A percentile compares a stretch with the other conserved stretches of the same genome.
These are phyloP conservation scores for Circinella umbellata DNA, from an alignment of 371 early-diverging fungal genomes.

Conservation along the genomic window DNA sequence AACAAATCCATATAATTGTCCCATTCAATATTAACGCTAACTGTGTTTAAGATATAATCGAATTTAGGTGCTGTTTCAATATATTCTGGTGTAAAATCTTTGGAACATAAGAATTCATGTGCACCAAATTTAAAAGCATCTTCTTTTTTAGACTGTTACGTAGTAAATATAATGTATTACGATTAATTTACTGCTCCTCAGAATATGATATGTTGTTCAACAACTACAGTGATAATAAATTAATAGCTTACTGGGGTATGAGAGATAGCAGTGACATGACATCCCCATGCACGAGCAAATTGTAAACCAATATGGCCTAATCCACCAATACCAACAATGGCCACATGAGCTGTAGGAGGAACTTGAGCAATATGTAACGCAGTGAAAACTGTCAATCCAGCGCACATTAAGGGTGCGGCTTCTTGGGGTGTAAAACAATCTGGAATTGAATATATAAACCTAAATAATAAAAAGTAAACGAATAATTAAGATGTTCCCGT, in stretches of 20 bases:
- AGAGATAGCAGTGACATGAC: conserved; percentile 50
- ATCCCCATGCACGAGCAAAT: conserved; percentile 67
- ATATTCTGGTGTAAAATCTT: conserved; percentile 39
- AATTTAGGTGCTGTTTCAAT: conserved; percentile 34
- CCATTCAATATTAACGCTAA: conserved; percentile 48
- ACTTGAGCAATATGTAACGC: conserved; percentile 53
- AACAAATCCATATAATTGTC: conserved; percentile 46
- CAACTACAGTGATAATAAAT: no score
- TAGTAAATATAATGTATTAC: no score
- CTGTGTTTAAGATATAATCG: conserved; percentile 58
- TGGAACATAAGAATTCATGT: conserved; percentile 53
- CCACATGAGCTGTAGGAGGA: conserved; percentile 58
- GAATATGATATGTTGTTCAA: no score
- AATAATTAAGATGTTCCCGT: no score
- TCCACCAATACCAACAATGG: conserved; percentile 78
- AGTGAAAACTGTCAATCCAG: conserved; percentile 67
- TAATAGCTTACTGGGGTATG: conserved; percentile 21
- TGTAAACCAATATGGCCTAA: conserved; percentile 71
- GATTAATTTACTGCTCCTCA: no score
- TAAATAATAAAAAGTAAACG: not conserved
- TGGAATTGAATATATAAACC: conserved; percentile 60
- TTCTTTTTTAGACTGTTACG: conserved; percentile 56
- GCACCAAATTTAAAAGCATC: conserved; percentile 76
- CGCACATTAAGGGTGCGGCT: conserved; percentile 70
- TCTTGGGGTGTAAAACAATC: conserved; percentile 45